Evolutionary conservation across 805 yeast species (phyloP).

Genomic region (Vanderwaltozyma polyspora): DNA sequence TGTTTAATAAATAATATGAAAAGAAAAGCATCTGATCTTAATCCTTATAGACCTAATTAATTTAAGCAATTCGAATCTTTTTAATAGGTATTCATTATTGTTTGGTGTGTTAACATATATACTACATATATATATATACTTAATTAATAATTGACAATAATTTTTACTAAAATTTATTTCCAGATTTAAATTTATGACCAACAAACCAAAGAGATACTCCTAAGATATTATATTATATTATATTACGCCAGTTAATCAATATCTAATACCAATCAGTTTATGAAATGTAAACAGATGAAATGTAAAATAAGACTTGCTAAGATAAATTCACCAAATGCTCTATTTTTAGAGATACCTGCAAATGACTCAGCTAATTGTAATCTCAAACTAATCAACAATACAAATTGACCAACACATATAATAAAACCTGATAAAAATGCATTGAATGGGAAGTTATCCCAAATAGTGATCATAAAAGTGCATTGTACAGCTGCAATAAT

Average conservation of each 20-base stretch:
- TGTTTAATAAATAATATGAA: too few relatives aligned
- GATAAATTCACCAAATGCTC: conserved; percentile 80
- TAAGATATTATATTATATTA: too few relatives aligned
- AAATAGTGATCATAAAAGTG: conserved; percentile 60
- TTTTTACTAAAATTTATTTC: too few relatives aligned
- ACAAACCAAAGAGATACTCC: background rate
- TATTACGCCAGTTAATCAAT: background rate
- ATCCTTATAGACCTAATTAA: too few relatives aligned
- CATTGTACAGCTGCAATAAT: conserved; percentile 69
- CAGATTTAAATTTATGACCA: too few relatives aligned
- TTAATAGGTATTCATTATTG: too few relatives aligned
- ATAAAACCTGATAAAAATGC: conserved; percentile 91
- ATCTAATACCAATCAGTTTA: conserved; percentile 39
- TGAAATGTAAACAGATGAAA: conserved; percentile 81
- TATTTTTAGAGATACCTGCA: conserved; percentile 36
- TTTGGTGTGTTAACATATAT: too few relatives aligned
- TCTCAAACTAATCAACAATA: conserved; percentile 70
- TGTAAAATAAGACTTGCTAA: conserved; percentile 83
- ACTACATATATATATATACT: too few relatives aligned
- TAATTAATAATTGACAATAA: background rate
- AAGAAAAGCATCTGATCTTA: too few relatives aligned
- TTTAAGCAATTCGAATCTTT: too few relatives aligned
- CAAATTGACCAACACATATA: conserved; percentile 91
- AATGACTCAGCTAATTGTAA: conserved; percentile 50
- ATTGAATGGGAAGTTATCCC: conserved; percentile 85